Evolutionary conservation across 139 green algal genomes (phyloP), one percentile per base, ranked within the genome.

Genomic region (Chlamydomonas schloesseri): DNA sequence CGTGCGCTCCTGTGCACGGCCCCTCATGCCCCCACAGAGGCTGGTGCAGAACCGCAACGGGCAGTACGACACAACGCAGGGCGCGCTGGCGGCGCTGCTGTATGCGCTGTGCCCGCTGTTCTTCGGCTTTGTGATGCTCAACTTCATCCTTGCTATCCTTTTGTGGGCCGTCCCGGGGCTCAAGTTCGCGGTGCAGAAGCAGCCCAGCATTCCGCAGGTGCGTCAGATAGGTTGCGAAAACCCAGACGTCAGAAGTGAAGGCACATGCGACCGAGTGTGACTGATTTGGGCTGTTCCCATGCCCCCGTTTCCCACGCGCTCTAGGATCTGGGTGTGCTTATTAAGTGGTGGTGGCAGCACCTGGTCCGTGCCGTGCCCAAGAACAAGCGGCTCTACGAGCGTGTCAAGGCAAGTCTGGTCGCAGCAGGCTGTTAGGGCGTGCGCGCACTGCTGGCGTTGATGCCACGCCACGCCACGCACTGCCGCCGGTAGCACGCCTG

Each of bases 91-190:
- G 0, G 47, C 21, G 26, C 64, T 86, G n/a, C 11, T 86, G 55
- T 76, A 74, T 36, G 29, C 37, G 3, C 31, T 70, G 17, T 36
- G 29, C 57, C 65, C 79, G 3, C 6, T 77, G 0, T 68, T 77
- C 21, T 86, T 74, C 65, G 23, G 31, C 10, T 77, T 74, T 21
- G 29, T 86, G 64, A 17, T 86, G 21, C 26, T 68, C 36, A 77
- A 76, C 46, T 86, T 76, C 37, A 21, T 86, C 20, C 33, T 86
- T n/a, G 60, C 60, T 10, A 33, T 68, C 60, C 60, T 68, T 2
- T 3, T 68, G 24, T 68, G 60, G 60, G 18, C 60, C 24, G 33
- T 33, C 60, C 9, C 24, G 24, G 24, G 24, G 24, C 60, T 68
- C 24, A 68, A 31, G 60, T 23, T 33, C 10, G 55, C 55, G 9